Percentiles rank a stretch among this genome's conserved stretches.
These are phyloP conservation scores for Agrostemma githago DNA, from an alignment of 148 eudicot genomes.

Conservation along the genomic window DNA sequence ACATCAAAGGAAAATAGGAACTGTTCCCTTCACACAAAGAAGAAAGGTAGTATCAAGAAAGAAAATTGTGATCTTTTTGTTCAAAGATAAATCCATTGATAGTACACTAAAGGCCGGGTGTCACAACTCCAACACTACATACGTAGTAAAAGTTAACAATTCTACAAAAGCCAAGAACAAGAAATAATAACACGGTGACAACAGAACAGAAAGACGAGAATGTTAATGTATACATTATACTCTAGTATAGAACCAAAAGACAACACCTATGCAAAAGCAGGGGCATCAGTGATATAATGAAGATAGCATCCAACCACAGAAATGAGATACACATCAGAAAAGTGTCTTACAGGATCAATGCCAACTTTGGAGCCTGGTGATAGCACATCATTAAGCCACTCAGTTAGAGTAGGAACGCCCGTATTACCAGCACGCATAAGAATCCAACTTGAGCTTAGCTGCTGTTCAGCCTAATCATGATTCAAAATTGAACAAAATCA, in stretches of 20 bases:
- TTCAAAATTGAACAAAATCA: conserved; percentile 3
- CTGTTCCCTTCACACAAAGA: conserved; percentile 92
- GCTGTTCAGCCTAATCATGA: conserved; percentile 73
- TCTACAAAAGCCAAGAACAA: not conserved
- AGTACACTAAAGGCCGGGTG: not conserved
- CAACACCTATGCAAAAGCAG: conserved; percentile 3
- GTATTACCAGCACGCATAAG: conserved; percentile 94
- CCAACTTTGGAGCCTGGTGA: conserved; percentile 92
- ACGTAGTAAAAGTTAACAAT: conserved; percentile 1
- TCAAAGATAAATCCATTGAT: not conserved
- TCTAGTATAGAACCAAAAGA: conserved; percentile 2
- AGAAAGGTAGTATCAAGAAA: conserved; percentile 43
- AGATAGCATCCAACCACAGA: not conserved
- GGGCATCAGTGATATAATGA: not conserved
- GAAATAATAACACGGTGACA: not conserved
- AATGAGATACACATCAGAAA: conserved; percentile 14
- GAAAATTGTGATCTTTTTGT: not conserved
- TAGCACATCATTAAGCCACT: conserved; percentile 88
- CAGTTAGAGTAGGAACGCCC: conserved; percentile 82
- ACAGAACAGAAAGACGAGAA: not conserved
- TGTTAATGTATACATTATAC: not conserved
- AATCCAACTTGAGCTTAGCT: conserved; percentile 80
- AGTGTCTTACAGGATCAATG: conserved; percentile 92
- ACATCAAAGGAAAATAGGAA: conserved; percentile 91
- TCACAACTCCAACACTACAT: not conserved